Percentiles rank a stretch among this genome's conserved stretches.
Conservation (phyloP, 345 rosid species). For the Psidium friedrichsthalianum region DNA sequence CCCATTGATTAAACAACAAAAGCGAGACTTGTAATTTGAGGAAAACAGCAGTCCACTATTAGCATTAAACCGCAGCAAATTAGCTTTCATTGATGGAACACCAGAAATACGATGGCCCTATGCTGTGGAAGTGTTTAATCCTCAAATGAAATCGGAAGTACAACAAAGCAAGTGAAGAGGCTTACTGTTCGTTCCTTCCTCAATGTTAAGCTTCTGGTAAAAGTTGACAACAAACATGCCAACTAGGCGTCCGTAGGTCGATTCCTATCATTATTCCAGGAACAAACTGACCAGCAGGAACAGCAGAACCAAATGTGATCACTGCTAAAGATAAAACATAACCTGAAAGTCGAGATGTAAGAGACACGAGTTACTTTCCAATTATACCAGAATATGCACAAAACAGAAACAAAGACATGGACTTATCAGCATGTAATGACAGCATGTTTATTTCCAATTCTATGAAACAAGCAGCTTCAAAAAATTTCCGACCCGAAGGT, state of each 20-base stretch:
- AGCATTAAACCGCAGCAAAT: background rate
- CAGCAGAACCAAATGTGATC: conserved; percentile 93
- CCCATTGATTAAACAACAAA: background rate
- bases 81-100: background rate
- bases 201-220: conserved; percentile 86
- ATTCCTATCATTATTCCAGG: conserved; percentile 98
- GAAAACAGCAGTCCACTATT: background rate
- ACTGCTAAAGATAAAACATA: conserved; percentile 92
- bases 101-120: background rate
- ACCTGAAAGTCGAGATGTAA: conserved; percentile 38
- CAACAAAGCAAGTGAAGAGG: conserved; percentile 7
- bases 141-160: background rate
- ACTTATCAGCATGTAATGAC: background rate
- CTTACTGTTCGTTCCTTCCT: conserved; percentile 99
- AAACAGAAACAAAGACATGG: background rate
- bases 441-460: background rate
- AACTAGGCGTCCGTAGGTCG: conserved; percentile 96
- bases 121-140: background rate
- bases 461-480: background rate
- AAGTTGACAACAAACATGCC: conserved; percentile 91
- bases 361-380: background rate
- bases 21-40: background rate
- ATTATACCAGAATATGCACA: background rate
- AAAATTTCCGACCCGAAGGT: background rate
- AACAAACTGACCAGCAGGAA: conserved; percentile 98